A percentile compares a stretch with the other conserved stretches of the same genome.
phyloP scores from a whole-genome alignment of 306 rosid genomes.

The Carpinus viminea region DNA sequence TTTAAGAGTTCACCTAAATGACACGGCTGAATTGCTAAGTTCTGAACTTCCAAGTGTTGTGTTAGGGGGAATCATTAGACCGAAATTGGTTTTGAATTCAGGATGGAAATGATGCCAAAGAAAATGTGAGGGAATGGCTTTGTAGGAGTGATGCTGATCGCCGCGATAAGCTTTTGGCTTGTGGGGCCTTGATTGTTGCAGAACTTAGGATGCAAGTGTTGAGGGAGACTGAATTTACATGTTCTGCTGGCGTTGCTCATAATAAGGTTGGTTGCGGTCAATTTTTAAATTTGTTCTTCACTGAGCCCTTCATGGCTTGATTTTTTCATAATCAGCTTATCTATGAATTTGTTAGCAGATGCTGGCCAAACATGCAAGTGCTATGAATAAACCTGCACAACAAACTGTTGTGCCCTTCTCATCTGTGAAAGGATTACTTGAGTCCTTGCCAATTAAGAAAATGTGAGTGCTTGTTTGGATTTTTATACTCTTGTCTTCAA shows the following conservation, averaged over 20 bases:
- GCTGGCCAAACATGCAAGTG: conserved; percentile 93
- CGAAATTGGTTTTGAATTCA: conserved; percentile 45
- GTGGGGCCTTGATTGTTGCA: conserved; percentile 87
- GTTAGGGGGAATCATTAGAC: conserved; percentile 1
- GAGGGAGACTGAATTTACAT: conserved; percentile 88
- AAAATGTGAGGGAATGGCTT: conserved; percentile 74
- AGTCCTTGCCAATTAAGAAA: conserved; percentile 87
- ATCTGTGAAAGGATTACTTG: conserved; percentile 80
- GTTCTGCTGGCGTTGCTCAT: conserved; percentile 99
- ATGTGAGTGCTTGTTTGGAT: conserved; percentile 50
- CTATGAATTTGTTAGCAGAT: conserved; percentile 55
- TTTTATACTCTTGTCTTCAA: not conserved
- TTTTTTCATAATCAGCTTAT: conserved; percentile 14
- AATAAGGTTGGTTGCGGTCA: conserved; percentile 61
- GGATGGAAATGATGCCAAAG: conserved; percentile 61
- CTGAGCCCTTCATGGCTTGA: conserved; percentile 11
- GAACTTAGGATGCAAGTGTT: conserved; percentile 85
- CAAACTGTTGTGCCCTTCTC: conserved; percentile 89
- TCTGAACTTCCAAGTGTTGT: conserved; percentile 5
- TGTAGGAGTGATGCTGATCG: conserved; percentile 56
- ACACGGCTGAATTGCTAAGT: not conserved
- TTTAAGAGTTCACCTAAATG: not conserved
- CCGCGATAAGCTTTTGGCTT: conserved; percentile 86
- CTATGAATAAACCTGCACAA: conserved; percentile 96
- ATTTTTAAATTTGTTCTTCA: conserved; percentile 3